Base-by-base conservation (phyloP, 441 rosid species). In the Erodium moschatum region DNA sequence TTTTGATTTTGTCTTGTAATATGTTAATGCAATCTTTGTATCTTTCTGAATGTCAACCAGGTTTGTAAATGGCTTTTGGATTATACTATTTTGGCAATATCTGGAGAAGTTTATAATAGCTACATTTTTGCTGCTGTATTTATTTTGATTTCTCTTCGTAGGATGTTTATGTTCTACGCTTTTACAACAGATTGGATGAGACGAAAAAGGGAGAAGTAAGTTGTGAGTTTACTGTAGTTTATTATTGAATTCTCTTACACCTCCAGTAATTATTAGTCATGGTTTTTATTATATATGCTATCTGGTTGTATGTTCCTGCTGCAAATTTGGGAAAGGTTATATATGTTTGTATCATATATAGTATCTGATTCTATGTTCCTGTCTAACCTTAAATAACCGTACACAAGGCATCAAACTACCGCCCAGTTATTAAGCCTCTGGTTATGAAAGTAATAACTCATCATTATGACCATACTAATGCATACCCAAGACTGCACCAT, bases 131-230 rank as follows among this genome's bases (percentile, higher is more conserved):
- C 31, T 12, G 54, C 70, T 56, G 65, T 12, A 10, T 56, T 21
- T 18, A 31, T 73, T 67, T 18, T 71, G 70, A 67, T 61, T 68
- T 13, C 27, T 15, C 63, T 63, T 70, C 83, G 80, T 73, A 91
- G 97, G 97, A 91, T 68, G 54, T 89, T 60, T 89, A 89, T 68
- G 88, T 82, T 64, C 70, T 91, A 69, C 84, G 85, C 74, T 85
- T 91, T 78, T 88, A 81, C 75, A 89, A 76, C 72, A 82, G 90
- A 70, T 74, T 89, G 85, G 97, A 89, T 66, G 95, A 89, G 81
- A 44, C 89, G 3, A 87, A 80, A 79, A 91, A 89, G 69, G 97
- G 96, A 77, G 90, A 91, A 85, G 96, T 91, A 84, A 86, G 92
- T 84, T 27, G 10, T 77, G 29, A 48, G 31, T 71, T 78, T 69